A percentile compares a stretch with the other conserved stretches of the same genome.
Evolutionary conservation across 2,329 filamentous ascomycete species (phyloP).

Genomic region (Aspergillus sp.): DNA sequence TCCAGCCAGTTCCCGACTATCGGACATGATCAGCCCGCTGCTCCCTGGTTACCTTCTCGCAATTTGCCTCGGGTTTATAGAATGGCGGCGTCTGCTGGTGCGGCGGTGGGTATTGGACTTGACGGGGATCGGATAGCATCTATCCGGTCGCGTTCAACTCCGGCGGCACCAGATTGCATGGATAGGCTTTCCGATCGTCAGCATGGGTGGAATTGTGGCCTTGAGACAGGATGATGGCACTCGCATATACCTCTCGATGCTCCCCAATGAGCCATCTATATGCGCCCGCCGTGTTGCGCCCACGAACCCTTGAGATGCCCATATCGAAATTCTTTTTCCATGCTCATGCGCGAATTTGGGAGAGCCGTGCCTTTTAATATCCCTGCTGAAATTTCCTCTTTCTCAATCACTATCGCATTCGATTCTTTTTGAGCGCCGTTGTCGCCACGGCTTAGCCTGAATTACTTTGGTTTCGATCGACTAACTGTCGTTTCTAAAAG

Average conservation of each 20-base stretch:
- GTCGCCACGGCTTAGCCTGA: neutral
- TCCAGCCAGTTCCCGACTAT: neutral
- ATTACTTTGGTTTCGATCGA: constrained; percentile 1
- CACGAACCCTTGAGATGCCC: neutral
- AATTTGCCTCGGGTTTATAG: constrained; percentile 4
- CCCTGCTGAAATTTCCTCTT: neutral
- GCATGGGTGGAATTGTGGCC: neutral
- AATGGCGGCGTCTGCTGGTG: constrained; percentile 3
- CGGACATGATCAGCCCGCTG: neutral
- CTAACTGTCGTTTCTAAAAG: constrained; percentile 13
- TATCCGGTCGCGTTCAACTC: constrained; percentile 17
- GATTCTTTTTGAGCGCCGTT: neutral
- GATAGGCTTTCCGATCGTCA: neutral
- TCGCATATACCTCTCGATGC: neutral
- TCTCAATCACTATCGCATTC: neutral
- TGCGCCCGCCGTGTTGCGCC: constrained; percentile 3
- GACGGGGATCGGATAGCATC: constrained; percentile 4
- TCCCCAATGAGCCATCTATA: neutral
- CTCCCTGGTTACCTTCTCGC: neutral
- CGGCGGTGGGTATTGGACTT: constrained; percentile 9
- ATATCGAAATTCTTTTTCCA: neutral
- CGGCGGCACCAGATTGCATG: neutral
- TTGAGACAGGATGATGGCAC: neutral
- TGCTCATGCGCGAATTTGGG: constrained; percentile 2
- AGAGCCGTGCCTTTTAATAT: neutral